Evolutionary conservation across 2,329 filamentous ascomycete genomes (phyloP), one percentile per base, ranked within the genome.

Genomic region (Helminthosporium solani): DNA sequence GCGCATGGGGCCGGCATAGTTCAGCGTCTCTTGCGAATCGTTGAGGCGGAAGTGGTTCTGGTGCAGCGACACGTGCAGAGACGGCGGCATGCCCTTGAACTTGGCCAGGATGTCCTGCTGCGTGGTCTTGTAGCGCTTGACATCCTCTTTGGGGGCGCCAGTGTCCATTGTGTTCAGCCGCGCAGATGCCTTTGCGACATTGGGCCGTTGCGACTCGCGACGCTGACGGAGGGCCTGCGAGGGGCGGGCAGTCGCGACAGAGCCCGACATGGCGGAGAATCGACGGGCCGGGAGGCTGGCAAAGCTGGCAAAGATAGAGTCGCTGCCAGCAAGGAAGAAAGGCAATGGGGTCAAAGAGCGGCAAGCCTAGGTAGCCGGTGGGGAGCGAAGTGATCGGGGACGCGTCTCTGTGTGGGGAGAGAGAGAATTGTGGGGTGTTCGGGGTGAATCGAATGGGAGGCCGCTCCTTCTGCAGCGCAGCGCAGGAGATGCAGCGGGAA

Each of bases 1-100:
- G 58, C 81, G 84, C 91, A 97, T 96, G 19, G 94, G 90, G 16
- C 90, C 96, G 61, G 89, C 88, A 71, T 97, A 97, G 4, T 83
- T 80, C 60, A 96, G 96, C 65, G 88, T 92, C 63, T 91, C 88
- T 69, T 96, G 90, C 70, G 96, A 92, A 60, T 90, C 84, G 58
- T 97, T 92, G 72, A 99, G 51, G 47, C 67, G 63, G 66, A 96
- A 97, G 71, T 96, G 86, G 3, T 82, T 90, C 8, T 84, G 79
- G 65, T 96, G 85, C 25, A 99, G 76, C 67, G 96, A 91, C 19
- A 99, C 77, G 40, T 92, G 83, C 19, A 99, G 76, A 3, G 92
- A 97, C 0, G 94, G 91, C 7, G 85, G 82, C 40, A 78, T 78
- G 61, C 80, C 83, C 33, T 76, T 78, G 70, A 86, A 90, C 71